Conservation (phyloP, 371 early-diverging fungal species). For the Nematocida homosporus region DNA sequence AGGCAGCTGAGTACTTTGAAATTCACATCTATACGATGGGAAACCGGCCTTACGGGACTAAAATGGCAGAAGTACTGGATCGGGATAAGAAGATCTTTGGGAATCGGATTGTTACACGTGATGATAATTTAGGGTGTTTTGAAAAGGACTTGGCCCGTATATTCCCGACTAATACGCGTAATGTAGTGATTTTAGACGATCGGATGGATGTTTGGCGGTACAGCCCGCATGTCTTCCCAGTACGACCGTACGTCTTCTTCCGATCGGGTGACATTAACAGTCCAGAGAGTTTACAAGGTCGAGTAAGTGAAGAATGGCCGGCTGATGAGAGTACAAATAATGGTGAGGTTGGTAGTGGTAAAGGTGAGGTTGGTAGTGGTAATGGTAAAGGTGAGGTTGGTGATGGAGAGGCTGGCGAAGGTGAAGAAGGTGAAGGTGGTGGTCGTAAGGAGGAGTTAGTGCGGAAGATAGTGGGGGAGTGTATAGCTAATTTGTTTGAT, state of each 20-base stretch:
- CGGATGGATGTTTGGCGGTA: slow-evolving; percentile 87
- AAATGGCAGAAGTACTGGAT: slow-evolving; percentile 81
- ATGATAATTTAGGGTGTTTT: slow-evolving; percentile 78
- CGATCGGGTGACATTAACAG: slow-evolving; percentile 63
- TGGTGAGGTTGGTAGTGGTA: not conserved
- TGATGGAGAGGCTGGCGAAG: not conserved
- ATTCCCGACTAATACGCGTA: slow-evolving; percentile 85
- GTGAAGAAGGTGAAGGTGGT: not conserved
- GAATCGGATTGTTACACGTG: slow-evolving; percentile 84
- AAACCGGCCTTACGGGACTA: slow-evolving; percentile 81
- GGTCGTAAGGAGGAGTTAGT: not conserved
- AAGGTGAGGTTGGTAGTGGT: not conserved
- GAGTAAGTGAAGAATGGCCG: slow-evolving; percentile 2
- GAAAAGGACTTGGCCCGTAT: slow-evolving; percentile 80
- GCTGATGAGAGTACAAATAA: not conserved
- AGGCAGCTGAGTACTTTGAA: slow-evolving; percentile 72
- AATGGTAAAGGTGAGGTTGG: not conserved
- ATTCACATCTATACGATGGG: slow-evolving; percentile 99
- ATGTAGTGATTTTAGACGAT: slow-evolving; percentile 95
- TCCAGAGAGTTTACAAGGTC: slow-evolving; percentile 29
- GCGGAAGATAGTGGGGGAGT: slow-evolving; percentile 1
- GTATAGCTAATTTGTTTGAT: slow-evolving; percentile 28
- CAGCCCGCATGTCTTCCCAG: slow-evolving; percentile 56
- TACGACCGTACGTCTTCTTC: slow-evolving; percentile 62
- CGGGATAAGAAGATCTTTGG: slow-evolving; percentile 75